Conservation (phyloP, 768 basidiomycete species). For the Calocybe cyanea region DNA sequence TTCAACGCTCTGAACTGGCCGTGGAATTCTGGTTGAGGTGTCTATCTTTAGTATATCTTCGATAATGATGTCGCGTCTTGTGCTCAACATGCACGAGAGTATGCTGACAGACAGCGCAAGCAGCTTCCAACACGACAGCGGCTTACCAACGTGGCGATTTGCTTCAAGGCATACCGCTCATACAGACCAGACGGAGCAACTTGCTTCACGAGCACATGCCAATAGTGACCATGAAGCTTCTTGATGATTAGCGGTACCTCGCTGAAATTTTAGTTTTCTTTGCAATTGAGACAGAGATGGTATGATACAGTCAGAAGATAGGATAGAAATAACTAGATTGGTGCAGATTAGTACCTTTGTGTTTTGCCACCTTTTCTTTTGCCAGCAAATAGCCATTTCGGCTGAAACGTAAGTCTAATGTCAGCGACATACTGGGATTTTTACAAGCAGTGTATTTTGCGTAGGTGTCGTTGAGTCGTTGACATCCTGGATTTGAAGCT, state of each 20-base stretch:
- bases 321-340: no score
- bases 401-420: constrained; percentile 39
- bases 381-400: constrained; percentile 82
- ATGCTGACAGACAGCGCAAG: background rate
- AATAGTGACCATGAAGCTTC: no score
- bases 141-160: no score
- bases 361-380: constrained; percentile 87
- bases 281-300: constrained; percentile 6
- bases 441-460: constrained; percentile 54
- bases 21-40: background rate
- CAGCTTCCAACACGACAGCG: no score
- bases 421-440: constrained; percentile 2
- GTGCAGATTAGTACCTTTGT: constrained; percentile 67
- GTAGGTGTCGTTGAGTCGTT: constrained; percentile 28
- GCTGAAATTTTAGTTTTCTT: no score
- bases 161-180: no score
- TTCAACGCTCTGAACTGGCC: background rate
- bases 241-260: no score
- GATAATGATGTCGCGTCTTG: constrained; percentile 51
- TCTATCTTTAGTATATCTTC: constrained; percentile 39
- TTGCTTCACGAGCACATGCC: no score
- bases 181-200: no score
- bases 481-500: background rate
- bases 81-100: constrained; percentile 49
- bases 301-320: constrained; percentile 12